These are phyloP conservation scores for Oehlia diaphana DNA, from an alignment of 192 early-diverging fungal species.

Conservation along the genomic window DNA sequence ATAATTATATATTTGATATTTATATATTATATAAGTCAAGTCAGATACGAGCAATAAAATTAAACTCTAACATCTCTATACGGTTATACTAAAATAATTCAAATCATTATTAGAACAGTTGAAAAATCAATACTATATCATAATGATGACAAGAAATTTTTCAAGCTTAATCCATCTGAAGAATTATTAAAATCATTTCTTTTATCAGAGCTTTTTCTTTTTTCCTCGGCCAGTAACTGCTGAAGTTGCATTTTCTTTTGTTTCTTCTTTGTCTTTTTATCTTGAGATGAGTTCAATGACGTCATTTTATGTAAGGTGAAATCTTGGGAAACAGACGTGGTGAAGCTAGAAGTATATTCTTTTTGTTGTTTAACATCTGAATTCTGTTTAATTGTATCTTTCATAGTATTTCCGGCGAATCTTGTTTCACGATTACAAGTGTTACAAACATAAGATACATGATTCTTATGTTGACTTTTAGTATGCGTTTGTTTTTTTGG, in stretches of 20 bases:
- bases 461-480: conserved; percentile 29
- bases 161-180: neutral
- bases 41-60: too few species aligned
- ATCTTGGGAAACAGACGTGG: neutral
- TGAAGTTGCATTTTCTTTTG: conserved; percentile 11
- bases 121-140: neutral
- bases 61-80: too few species aligned
- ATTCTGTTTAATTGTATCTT: neutral
- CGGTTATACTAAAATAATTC: too few species aligned
- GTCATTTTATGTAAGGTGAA: neutral
- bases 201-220: neutral
- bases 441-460: conserved; percentile 40
- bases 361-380: too few species aligned
- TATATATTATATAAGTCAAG: too few species aligned
- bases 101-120: too few species aligned
- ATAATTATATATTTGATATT: too few species aligned
- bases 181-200: neutral
- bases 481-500: conserved; percentile 30
- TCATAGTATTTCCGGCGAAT: conserved; percentile 33
- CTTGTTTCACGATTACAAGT: conserved; percentile 38
- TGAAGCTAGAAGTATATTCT: neutral
- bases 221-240: conserved; percentile 9
- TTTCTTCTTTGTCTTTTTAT: conserved; percentile 1
- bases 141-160: conserved; percentile 7
- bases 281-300: neutral